Evolutionary conservation across 2,329 filamentous ascomycete species (phyloP).

Genomic region (Fusarium siculi): DNA sequence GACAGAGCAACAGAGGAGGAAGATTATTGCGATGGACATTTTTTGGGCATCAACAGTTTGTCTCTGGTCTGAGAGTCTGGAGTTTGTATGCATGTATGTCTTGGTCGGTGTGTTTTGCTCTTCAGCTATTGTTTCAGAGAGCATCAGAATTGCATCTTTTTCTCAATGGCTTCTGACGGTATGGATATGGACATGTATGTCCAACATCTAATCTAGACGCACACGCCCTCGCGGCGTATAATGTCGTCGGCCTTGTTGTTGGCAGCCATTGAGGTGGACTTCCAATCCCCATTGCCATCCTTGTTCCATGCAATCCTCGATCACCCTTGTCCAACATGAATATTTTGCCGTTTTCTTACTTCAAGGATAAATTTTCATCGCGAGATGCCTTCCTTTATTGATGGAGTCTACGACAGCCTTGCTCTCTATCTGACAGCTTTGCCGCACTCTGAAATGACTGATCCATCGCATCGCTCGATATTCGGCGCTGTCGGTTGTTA

Average conservation of each 20-base stretch:
- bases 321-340: constrained; percentile 32
- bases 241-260: constrained; percentile 36
- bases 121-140: constrained; percentile 14
- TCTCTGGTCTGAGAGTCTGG: not conserved
- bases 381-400: constrained; percentile 17
- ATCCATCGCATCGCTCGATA: constrained; percentile 20
- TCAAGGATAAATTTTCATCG: constrained; percentile 15
- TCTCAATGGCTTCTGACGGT: not conserved
- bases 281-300: constrained; percentile 40
- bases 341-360: constrained; percentile 24
- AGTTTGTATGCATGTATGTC: not conserved
- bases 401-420: constrained; percentile 12
- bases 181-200: constrained; percentile 22
- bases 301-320: constrained; percentile 36
- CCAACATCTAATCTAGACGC: constrained; percentile 18
- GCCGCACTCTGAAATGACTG: constrained; percentile 13
- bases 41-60: constrained; percentile 24
- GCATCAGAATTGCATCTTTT: constrained; percentile 4
- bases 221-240: constrained; percentile 35
- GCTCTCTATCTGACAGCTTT: not conserved
- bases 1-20: constrained; percentile 7
- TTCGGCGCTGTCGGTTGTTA: not conserved
- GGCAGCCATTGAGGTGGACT: constrained; percentile 31
- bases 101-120: constrained; percentile 3
- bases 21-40: constrained; percentile 13